These are phyloP conservation scores for Schizosaccharomyces lindneri DNA, from an alignment of 805 yeast genomes.

Conservation along the genomic window DNA sequence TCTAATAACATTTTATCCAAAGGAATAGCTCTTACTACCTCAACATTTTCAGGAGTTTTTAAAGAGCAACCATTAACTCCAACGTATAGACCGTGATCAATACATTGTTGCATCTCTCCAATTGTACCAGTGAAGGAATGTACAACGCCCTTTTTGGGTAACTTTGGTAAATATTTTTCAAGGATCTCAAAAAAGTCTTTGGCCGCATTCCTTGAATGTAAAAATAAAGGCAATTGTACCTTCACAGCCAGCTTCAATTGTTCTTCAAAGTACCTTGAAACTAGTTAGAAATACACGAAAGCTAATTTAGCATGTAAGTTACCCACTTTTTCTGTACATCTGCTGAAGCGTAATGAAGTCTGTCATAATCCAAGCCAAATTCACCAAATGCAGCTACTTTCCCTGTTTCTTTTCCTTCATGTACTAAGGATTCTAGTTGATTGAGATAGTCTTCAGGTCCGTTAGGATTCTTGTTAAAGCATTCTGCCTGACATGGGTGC, in stretches of 20 bases:
- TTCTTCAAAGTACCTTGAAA: conserved; percentile 28
- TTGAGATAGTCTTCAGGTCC: conserved; percentile 21
- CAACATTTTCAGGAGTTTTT: conserved; percentile 47
- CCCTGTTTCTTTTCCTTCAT: conserved; percentile 24
- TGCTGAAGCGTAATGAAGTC: conserved; percentile 50
- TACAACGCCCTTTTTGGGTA: conserved; percentile 46
- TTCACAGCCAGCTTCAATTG: conserved; percentile 43
- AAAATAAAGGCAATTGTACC: conserved; percentile 46
- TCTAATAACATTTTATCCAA: conserved; percentile 49
- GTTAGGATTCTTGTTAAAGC: conserved; percentile 16
- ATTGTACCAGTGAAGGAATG: conserved; percentile 81
- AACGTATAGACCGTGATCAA: conserved; percentile 38
- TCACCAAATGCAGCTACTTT: conserved; percentile 74
- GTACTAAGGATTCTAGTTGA: conserved; percentile 25
- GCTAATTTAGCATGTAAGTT: not conserved
- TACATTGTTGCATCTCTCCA: conserved; percentile 32
- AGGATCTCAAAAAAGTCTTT: conserved; percentile 50
- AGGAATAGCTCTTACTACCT: conserved; percentile 46
- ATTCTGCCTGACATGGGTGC: conserved; percentile 74
- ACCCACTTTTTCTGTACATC: conserved; percentile 28
- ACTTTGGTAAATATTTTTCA: conserved; percentile 29
- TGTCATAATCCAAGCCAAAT: conserved; percentile 86
- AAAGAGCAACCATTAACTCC: conserved; percentile 89
- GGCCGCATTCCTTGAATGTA: conserved; percentile 73
- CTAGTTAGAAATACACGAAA: not conserved